A percentile compares a stretch with the other conserved stretches of the same genome.
Conservation (phyloP, 2,329 filamentous ascomycete genomes). For the Diaporthe sp. region DNA sequence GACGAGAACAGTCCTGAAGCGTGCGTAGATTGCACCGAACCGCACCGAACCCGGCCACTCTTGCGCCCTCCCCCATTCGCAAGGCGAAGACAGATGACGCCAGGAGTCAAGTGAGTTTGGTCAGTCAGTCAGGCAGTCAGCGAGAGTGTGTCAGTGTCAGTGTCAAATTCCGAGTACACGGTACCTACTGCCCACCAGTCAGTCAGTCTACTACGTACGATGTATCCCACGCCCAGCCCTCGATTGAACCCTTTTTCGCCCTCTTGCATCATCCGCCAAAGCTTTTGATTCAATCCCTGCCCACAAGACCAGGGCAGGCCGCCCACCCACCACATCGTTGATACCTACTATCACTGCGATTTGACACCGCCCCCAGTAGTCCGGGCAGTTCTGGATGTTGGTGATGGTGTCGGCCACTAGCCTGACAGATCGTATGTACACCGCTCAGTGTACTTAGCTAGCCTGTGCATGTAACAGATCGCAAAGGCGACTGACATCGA, state of each 20-base stretch:
- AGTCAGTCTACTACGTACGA: no score
- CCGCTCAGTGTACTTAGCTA: neutral
- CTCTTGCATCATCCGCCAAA: constrained; percentile 22
- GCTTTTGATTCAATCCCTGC: neutral
- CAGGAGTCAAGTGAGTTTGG: neutral
- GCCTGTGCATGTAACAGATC: neutral
- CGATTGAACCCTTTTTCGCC: constrained; percentile 6
- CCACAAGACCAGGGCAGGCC: neutral
- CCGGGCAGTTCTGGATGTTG: neutral
- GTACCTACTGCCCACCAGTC: constrained; percentile 1
- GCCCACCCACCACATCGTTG: neutral
- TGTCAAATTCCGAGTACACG: neutral
- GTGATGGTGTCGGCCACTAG: neutral
- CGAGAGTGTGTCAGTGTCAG: neutral
- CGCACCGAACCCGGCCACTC: neutral
- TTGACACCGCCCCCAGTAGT: constrained; percentile 5
- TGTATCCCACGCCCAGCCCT: constrained; percentile 8
- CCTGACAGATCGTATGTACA: neutral
- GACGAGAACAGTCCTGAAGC: neutral
- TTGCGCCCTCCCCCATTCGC: neutral
- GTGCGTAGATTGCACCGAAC: neutral
- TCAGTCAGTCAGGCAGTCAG: neutral
- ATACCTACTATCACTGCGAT: neutral
- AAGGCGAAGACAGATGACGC: constrained; percentile 2
- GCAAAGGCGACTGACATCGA: neutral